phyloP scores from a whole-genome alignment of 2,329 filamentous ascomycete species.

The Cercospora sp. region DNA sequence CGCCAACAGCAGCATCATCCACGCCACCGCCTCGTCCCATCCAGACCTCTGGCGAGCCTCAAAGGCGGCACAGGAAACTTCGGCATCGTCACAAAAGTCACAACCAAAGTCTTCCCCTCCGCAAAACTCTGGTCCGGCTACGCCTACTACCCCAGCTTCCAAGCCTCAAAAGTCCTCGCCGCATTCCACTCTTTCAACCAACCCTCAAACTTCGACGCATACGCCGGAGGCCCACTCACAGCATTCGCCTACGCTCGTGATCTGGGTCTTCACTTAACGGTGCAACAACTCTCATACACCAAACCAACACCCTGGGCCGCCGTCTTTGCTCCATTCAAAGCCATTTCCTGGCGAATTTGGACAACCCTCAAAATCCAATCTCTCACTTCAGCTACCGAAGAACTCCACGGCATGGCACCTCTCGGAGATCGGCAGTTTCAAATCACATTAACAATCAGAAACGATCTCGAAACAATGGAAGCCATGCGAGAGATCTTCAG shows the following conservation, averaged over 20 bases:
- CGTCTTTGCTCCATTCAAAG: not conserved
- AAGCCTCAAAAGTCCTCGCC: not conserved
- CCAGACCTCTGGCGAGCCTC: slow-evolving; percentile 29
- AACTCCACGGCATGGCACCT: not conserved
- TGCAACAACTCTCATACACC: not conserved
- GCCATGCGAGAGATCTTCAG: not conserved
- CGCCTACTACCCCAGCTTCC: not conserved
- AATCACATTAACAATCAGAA: not conserved
- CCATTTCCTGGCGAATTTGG: not conserved
- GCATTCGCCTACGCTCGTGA: not conserved
- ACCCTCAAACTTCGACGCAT: not conserved
- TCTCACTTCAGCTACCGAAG: not conserved
- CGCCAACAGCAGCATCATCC: slow-evolving; percentile 27
- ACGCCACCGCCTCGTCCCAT: slow-evolving; percentile 22
- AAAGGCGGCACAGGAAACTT: slow-evolving; percentile 30
- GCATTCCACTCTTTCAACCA: not conserved
- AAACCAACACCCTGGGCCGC: not conserved
- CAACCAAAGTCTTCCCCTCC: not conserved
- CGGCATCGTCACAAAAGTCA: slow-evolving; percentile 30
- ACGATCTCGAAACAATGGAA: not conserved
- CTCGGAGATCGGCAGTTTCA: not conserved
- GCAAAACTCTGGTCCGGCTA: not conserved
- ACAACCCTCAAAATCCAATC: not conserved
- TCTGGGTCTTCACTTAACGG: not conserved
- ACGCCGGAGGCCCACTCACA: not conserved